Evolutionary conservation across 441 rosid species (phyloP), one percentile per base, ranked within the genome.

Genomic region (Euphorbia corollata): DNA sequence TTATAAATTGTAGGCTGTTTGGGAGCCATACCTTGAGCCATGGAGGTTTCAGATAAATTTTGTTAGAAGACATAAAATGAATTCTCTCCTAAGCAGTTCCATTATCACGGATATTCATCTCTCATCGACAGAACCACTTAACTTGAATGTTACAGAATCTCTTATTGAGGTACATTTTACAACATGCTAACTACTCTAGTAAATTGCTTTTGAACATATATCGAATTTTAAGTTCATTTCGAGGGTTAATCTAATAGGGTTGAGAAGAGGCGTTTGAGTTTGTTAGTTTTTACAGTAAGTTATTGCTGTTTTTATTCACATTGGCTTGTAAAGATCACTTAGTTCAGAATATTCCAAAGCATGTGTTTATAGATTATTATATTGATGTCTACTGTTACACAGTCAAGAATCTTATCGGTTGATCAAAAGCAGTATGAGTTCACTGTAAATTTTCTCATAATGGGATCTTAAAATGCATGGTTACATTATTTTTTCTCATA

Each of bases 21-120:
- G 96, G 97, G 96, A 94, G 83, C 95, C 97, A 71, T 89, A 91
- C 80, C 71, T 91, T 15, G 96, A 94, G 84, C 96, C 89, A 39
- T 94, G 97, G 96, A 85, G 77, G 62, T 86, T 94, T 81, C 83
- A 86, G 71, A 68, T 88, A 34, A 73, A 76, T 63, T 48, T 89
- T 68, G 77, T 73, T 47, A 75, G 83, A 76, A 86, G 80, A 74
- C 74, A 77, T 38, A 89, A 84, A 78, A 73, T 68, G 53, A 88
- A 79, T 72, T 69, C 86, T 73, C 81, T 91, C 68, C 68, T 86
- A 59, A 83, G 78, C 77, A 75, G 76, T 71, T 79, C 87, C 68
- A 60, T 81, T 36, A 63, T 80, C 58, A 89, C 94, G 55, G 90
- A 91, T 75, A 73, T 89, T 61, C 73, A 77, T 76, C 84, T 94